phyloP scores from a whole-genome alignment of 257 asterid genomes.

The Rauvolfia tetraphylla region DNA sequence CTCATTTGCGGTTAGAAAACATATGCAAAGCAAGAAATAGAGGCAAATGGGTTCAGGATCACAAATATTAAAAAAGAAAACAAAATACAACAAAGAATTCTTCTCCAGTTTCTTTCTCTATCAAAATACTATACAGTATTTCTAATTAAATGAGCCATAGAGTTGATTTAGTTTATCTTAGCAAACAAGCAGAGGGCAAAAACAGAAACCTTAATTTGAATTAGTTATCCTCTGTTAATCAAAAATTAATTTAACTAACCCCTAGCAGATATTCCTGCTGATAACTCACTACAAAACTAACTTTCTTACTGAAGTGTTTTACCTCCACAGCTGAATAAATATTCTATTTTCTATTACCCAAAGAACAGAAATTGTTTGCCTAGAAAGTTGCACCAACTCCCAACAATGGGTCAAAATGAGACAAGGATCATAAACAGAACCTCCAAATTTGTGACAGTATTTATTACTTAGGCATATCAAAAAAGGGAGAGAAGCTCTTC shows the following conservation, averaged over 20 bases:
- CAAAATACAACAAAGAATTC: neutral
- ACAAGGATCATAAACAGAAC: neutral
- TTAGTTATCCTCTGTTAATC: neutral
- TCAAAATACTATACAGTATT: neutral
- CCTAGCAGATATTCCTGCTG: neutral
- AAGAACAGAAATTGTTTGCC: neutral
- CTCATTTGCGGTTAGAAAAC: neutral
- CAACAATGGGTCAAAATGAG: neutral
- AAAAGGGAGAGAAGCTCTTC: neutral
- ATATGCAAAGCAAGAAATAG: neutral
- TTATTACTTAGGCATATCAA: too few species aligned
- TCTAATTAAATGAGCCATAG: neutral
- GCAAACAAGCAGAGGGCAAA: neutral
- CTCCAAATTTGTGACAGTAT: neutral
- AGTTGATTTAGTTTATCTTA: neutral
- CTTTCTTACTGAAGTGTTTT: neutral
- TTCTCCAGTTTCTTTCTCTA: neutral
- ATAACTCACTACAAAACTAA: neutral
- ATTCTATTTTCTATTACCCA: neutral
- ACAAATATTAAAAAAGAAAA: neutral
- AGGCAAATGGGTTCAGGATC: neutral
- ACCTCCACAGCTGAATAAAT: neutral
- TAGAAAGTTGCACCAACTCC: neutral
- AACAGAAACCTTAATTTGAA: neutral
- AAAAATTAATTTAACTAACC: neutral